Evolutionary conservation across 2,329 filamentous ascomycete genomes (phyloP).

Genomic region (Trichoderma gracile): DNA sequence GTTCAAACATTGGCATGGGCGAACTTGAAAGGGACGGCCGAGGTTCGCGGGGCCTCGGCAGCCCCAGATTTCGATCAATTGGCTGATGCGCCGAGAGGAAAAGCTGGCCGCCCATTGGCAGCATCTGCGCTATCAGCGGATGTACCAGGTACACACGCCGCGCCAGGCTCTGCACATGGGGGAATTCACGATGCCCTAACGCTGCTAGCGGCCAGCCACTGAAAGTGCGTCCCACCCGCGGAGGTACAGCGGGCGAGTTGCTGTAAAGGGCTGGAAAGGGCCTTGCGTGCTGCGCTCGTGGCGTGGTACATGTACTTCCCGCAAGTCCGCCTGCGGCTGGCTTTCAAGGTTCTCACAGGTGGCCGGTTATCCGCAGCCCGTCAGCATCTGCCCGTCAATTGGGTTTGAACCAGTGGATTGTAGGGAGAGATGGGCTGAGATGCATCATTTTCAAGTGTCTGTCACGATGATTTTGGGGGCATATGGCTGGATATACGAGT

Average conservation of each 20-base stretch:
- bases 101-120: no score
- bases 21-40: constrained; percentile 24
- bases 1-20: constrained; percentile 19
- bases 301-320: not conserved
- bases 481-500: no score
- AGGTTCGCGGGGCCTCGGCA: constrained; percentile 30
- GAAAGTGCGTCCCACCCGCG: constrained; percentile 8
- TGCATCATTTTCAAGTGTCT: not conserved
- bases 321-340: not conserved
- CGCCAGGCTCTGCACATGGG: no score
- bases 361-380: not conserved
- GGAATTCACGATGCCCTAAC: not conserved
- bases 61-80: constrained; percentile 26
- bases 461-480: no score
- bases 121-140: no score
- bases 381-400: not conserved
- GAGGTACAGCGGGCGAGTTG: not conserved
- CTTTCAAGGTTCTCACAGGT: constrained; percentile 5
- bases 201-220: constrained; percentile 18
- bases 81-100: not conserved
- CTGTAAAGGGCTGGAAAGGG: not conserved
- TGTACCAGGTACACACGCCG: no score
- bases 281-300: not conserved
- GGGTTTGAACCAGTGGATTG: not conserved
- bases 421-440: no score